Evolutionary conservation across 192 early-diverging fungal species (phyloP), one percentile per base, ranked within the genome.

Genomic region (Mortierella alpina): DNA sequence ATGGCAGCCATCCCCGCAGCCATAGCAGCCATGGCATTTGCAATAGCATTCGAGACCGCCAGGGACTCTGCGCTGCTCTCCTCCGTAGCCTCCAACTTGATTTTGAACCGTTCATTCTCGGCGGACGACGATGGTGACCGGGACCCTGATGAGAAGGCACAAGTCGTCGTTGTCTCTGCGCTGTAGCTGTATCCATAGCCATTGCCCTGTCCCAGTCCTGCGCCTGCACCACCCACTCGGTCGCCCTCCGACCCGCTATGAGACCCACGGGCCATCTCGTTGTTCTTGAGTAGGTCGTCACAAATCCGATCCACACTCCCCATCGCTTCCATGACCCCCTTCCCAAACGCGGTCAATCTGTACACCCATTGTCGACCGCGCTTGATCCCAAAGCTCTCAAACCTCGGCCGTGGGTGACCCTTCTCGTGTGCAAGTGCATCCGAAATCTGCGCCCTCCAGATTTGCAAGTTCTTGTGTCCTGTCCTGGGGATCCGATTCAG

Each of bases 331-430:
- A 72, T 61, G 1, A 80, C 77, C n/a, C 77, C 77, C 42, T 70
- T 70, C 20, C 77, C 77, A 57, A 80, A 80, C 20, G 63, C 60
- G 1, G 77, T 80, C 54, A 80, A 49, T 5, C 77, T 64, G 40
- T 80, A 80, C 46, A 80, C 77, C 77, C 77, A 80, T 31, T 80
- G 77, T 7, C 77, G 52, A 6, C 77, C 77, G 45, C 77, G 70
- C 59, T 80, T 80, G 48, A 80, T 51, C 15, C 77, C 77, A 80
- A 80, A 80, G 60, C 77, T 80, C 55, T 80, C 77, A 44, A 80
- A 80, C 6, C 77, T 15, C 6, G 77, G 77, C 8, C 77, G 58
- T 45, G 77, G 77, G n/a, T 80, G 77, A 5, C 77, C 70, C 55
- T 80, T 80, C 55, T 80, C 77, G 46, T 80, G 77, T 6, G 77